Conservation (phyloP, 345 rosid species). For the Arabidopsis suecica region DNA sequence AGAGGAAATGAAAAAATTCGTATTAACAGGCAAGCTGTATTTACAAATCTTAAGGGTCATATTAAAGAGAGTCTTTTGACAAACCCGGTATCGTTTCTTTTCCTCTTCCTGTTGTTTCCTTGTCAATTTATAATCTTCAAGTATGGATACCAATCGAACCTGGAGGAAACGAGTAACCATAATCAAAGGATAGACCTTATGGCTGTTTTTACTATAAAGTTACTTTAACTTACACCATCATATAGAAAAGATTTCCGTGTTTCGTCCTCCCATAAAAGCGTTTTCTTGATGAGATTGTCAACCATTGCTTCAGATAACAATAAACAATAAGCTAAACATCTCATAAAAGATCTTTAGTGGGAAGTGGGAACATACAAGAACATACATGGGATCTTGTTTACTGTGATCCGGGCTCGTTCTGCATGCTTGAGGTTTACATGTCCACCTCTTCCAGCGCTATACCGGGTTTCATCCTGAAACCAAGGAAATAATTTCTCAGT, state of each 20-base stretch:
- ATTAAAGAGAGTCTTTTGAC: constrained; percentile 56
- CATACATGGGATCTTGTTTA: constrained; percentile 88
- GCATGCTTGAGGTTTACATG: constrained; percentile 93
- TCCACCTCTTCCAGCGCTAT: constrained; percentile 90
- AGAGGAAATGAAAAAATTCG: constrained; percentile 9
- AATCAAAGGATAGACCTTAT: constrained; percentile 54
- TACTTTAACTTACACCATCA: constrained; percentile 74
- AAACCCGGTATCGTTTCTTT: constrained; percentile 83
- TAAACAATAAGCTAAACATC: constrained; percentile 6
- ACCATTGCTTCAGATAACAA: constrained; percentile 68
- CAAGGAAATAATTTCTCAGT: neutral
- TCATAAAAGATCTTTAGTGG: no score
- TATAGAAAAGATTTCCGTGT: constrained; percentile 66
- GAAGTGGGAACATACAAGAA: neutral
- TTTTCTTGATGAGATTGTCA: constrained; percentile 82
- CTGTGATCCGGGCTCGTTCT: constrained; percentile 79
- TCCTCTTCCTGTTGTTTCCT: constrained; percentile 87
- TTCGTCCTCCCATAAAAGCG: constrained; percentile 87
- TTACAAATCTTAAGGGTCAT: neutral
- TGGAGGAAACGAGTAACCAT: constrained; percentile 45
- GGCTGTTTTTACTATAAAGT: constrained; percentile 7
- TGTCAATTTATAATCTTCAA: constrained; percentile 86
- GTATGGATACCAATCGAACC: constrained; percentile 77
- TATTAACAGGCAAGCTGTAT: neutral
- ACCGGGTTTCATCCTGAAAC: constrained; percentile 77